Base-by-base conservation (phyloP, 148 eudicot genomes). In the Arbutus unedo region DNA sequence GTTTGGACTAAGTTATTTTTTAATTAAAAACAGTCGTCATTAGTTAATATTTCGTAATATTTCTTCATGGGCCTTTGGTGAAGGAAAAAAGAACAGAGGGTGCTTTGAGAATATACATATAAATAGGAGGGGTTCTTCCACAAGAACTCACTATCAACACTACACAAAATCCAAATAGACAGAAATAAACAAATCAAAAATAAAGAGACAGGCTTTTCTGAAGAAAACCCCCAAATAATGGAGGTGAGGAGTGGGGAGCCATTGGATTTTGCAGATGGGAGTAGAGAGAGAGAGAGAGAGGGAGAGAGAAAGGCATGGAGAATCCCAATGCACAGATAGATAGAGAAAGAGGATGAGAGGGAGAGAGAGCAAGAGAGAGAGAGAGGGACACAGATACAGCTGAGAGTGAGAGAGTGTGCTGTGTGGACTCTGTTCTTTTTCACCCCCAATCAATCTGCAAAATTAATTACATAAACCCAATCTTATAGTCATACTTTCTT, bases 221-320 rank as follows among this genome's bases (percentile, higher is more conserved):
- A 64, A 23, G 38, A 43, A 74, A 57, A 62, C 19, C 68, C 50
- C 64, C 81, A 83, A 83, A 83, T 83, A 83, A 77, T 83, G 85
- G 85, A 82, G 77, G 81, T 21, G 83, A 54, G 56, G 67, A 23
- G 83, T 82, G 83, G 83, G 71, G 85, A 53, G 85, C 81, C 85
- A 77, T 77, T 68, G 81, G 77, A 83, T 77, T 23, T 76, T 76
- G 80, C 80, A 77, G 81, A 21, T 77, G 76, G 66, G 72, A 51
- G 54, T 51, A 51, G 54, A 8, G 68, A 23, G 68, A 62, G 62
- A 54, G 18, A 43, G 48, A 43, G 44, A 7, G 38, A 25, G 50
- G 18, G 75, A 75, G 64, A 64, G 80, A 75, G 50, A 47, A 23
- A 64, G 43, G 4, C 7, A 64, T 83, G 85, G 64, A 67, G 85